Percentiles rank a stretch among this genome's conserved stretches.
Evolutionary conservation across 1,284 basidiomycete species (phyloP).

Genomic region (Cryptococcus sp.): DNA sequence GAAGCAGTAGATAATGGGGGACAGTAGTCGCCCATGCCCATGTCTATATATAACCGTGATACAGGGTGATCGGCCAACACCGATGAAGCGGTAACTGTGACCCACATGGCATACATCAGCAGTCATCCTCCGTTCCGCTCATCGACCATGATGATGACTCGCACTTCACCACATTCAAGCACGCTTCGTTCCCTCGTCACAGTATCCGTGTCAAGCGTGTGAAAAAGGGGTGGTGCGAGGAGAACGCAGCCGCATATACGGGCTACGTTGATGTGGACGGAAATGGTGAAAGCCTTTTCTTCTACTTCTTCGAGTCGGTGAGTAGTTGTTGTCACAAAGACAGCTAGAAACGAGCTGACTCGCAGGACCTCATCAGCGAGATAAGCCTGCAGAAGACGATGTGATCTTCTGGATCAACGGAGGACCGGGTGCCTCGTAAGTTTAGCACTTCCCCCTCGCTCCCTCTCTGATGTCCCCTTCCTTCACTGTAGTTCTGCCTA

Average conservation of each 20-base stretch:
- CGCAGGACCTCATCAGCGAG: slow-evolving; percentile 43
- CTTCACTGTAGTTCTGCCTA: slow-evolving; percentile 51
- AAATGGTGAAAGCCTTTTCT: slow-evolving; percentile 70
- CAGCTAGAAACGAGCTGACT: neutral
- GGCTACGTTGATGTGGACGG: slow-evolving; percentile 63
- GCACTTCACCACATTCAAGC: slow-evolving; percentile 1
- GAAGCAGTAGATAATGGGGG: neutral
- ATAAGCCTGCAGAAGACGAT: slow-evolving; percentile 61
- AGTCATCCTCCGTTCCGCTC: neutral
- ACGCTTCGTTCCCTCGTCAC: slow-evolving; percentile 17
- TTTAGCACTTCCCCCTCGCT: neutral
- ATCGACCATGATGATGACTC: neutral
- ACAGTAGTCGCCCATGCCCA: no score
- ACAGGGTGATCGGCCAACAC: no score
- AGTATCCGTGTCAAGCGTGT: slow-evolving; percentile 48
- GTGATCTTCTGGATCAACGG: slow-evolving; percentile 53
- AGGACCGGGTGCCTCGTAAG: slow-evolving; percentile 38
- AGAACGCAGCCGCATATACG: slow-evolving; percentile 39
- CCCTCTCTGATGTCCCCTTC: neutral
- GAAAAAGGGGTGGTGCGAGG: slow-evolving; percentile 49
- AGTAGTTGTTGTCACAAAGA: neutral
- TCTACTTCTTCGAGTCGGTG: slow-evolving; percentile 77
- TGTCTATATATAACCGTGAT: no score
- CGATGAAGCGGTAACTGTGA: no score
- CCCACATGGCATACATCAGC: no score